These are phyloP conservation scores for Pharus latifolius DNA, from an alignment of 176 grass and related monocot species.

Conservation along the genomic window DNA sequence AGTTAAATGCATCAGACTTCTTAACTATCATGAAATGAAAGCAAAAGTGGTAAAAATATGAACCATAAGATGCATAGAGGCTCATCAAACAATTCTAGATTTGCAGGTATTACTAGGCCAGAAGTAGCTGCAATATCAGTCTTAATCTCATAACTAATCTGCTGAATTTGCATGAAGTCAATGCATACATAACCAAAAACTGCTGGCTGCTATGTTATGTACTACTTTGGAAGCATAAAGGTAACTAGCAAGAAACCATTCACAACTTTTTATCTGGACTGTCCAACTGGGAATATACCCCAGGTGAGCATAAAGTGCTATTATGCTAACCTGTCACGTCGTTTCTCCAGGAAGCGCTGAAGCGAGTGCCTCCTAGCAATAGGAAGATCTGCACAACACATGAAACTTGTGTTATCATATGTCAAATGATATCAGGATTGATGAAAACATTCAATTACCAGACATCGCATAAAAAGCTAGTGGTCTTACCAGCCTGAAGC, in stretches of 20 bases:
- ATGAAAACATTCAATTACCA: background rate
- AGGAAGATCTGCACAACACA: slow-evolving; percentile 50
- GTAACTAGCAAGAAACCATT: background rate
- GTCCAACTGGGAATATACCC: background rate
- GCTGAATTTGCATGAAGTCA: background rate
- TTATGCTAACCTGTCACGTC: slow-evolving; percentile 74
- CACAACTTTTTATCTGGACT: background rate
- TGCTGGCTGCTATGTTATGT: background rate
- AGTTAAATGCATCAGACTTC: background rate
- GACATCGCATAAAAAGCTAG: background rate
- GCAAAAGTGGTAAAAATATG: background rate
- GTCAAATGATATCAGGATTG: background rate
- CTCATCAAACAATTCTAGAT: background rate
- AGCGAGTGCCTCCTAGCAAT: slow-evolving; percentile 95
- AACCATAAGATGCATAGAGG: background rate
- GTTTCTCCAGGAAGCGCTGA: slow-evolving; percentile 89
- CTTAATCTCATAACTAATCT: background rate
- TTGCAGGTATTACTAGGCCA: background rate
- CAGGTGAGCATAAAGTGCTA: background rate
- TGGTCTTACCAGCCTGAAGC: slow-evolving; percentile 74
- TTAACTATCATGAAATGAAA: background rate
- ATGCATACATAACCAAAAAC: background rate
- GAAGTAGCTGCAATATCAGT: background rate
- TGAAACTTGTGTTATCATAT: background rate
- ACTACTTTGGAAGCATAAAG: background rate